Evolutionary conservation across 306 rosid genomes (phyloP).

Genomic region (Rubus parviflorus): DNA sequence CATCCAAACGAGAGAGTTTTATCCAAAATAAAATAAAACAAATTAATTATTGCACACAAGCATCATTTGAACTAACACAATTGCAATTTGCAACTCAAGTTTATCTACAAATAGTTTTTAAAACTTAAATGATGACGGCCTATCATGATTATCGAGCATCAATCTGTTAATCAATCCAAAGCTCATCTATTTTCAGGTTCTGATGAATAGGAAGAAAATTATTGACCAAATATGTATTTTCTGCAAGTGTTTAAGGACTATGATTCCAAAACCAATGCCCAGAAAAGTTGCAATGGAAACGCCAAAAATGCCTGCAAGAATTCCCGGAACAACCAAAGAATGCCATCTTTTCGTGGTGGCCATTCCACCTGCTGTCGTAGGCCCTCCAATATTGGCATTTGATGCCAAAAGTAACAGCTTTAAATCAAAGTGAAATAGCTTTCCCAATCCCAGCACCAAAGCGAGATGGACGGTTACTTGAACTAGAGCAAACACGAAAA

Average conservation of each 20-base stretch:
- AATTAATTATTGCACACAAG: not conserved
- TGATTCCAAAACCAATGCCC: slow-evolving; percentile 60
- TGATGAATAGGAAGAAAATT: not conserved
- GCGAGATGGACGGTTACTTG: slow-evolving; percentile 69
- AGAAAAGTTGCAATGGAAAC: slow-evolving; percentile 62
- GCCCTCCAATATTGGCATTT: slow-evolving; percentile 83
- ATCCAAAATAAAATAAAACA: not conserved
- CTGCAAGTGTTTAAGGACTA: slow-evolving; percentile 55
- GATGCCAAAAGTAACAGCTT: slow-evolving; percentile 68
- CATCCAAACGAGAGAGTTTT: not conserved
- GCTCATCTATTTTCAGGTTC: not conserved
- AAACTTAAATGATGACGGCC: not conserved
- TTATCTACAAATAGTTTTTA: not conserved
- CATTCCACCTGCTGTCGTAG: slow-evolving; percentile 88
- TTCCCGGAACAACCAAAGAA: slow-evolving; percentile 68
- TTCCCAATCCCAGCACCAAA: slow-evolving; percentile 57
- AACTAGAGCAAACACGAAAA: slow-evolving; percentile 64
- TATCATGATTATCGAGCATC: not conserved
- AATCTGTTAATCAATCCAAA: not conserved
- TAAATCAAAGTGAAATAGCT: slow-evolving; percentile 54
- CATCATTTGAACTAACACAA: not conserved
- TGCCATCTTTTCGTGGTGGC: slow-evolving; percentile 72
- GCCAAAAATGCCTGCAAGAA: slow-evolving; percentile 75
- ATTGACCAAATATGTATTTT: not conserved
- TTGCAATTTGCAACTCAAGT: not conserved